Conservation (phyloP, 495 filamentous ascomycete genomes). For the Trichoderma virens region DNA sequence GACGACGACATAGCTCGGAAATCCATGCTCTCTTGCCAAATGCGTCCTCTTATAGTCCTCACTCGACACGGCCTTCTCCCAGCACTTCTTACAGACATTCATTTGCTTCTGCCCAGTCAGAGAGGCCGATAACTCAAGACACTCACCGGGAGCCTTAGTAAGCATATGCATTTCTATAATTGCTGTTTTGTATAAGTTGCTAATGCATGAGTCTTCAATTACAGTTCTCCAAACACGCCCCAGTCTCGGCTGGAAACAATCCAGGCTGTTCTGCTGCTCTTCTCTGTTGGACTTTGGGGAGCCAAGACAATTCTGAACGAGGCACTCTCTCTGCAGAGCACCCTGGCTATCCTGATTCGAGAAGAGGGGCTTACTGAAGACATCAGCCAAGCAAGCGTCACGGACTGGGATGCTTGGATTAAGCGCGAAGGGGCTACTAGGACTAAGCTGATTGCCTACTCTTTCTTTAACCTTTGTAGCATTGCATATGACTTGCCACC, state of each 20-base stretch:
- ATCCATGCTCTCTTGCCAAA: conserved; percentile 42
- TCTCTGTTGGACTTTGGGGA: conserved; percentile 51
- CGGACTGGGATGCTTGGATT: conserved; percentile 54
- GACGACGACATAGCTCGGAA: conserved; percentile 43
- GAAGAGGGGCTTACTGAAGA: conserved; percentile 44
- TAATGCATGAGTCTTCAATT: conserved; percentile 15
- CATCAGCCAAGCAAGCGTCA: conserved; percentile 26
- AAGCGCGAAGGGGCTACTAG: conserved; percentile 43
- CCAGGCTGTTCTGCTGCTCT: conserved; percentile 48
- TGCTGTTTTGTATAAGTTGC: conserved; percentile 10
- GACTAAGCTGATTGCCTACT: conserved; percentile 51
- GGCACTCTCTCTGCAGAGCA: conserved; percentile 44
- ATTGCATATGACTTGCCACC: conserved; percentile 52
- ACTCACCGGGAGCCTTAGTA: conserved; percentile 46
- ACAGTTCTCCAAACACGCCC: conserved; percentile 41
- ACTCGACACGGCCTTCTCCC: conserved; percentile 43
- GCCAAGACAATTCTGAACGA: conserved; percentile 50
- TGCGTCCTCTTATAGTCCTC: conserved; percentile 41
- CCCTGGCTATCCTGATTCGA: conserved; percentile 45
- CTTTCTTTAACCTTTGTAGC: conserved; percentile 52
- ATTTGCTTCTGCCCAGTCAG: conserved; percentile 42
- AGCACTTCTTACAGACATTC: conserved; percentile 43
- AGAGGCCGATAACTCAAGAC: conserved; percentile 43
- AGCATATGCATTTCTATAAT: conserved; percentile 25
- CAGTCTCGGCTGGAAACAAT: conserved; percentile 48